These are phyloP conservation scores for Scutellaria baicalensis DNA, from an alignment of 257 asterid species.

Conservation along the genomic window DNA sequence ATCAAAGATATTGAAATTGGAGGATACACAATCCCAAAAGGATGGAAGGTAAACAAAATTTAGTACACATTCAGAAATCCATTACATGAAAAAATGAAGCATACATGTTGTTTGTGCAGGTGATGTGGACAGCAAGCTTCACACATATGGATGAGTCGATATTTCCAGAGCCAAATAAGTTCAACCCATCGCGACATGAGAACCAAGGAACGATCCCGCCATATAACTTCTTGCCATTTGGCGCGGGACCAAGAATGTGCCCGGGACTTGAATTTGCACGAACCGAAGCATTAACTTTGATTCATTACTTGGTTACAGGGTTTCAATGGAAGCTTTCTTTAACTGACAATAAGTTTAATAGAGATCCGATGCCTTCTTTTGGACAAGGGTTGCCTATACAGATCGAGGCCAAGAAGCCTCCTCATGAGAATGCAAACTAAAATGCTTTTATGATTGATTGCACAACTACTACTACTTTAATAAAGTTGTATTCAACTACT, in stretches of 20 bases:
- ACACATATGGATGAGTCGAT: slow-evolving; percentile 10
- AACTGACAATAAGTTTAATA: not conserved
- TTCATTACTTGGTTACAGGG: slow-evolving; percentile 14
- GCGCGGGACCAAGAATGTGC: slow-evolving; percentile 11
- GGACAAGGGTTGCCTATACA: slow-evolving; percentile 9
- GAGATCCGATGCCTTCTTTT: slow-evolving; percentile 17
- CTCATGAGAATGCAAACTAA: not conserved
- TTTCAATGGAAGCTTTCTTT: slow-evolving; percentile 13
- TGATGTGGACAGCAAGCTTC: slow-evolving; percentile 8
- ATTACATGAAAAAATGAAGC: not conserved
- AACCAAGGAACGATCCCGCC: not conserved
- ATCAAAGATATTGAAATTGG: not conserved
- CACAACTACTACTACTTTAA: too few relatives aligned
- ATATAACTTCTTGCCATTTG: slow-evolving; percentile 4
- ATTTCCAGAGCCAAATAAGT: slow-evolving; percentile 10
- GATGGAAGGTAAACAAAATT: not conserved
- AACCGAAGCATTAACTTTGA: not conserved
- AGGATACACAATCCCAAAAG: slow-evolving; percentile 1
- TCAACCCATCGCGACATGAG: slow-evolving; percentile 5
- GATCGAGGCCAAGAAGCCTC: not conserved
- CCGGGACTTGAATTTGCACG: slow-evolving; percentile 7
- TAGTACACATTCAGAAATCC: not conserved
- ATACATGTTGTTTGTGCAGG: not conserved
- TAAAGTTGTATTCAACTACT: too few relatives aligned
- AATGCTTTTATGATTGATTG: too few relatives aligned